phyloP scores from a whole-genome alignment of 192 early-diverging fungal genomes.

The Mortierella alpina region DNA sequence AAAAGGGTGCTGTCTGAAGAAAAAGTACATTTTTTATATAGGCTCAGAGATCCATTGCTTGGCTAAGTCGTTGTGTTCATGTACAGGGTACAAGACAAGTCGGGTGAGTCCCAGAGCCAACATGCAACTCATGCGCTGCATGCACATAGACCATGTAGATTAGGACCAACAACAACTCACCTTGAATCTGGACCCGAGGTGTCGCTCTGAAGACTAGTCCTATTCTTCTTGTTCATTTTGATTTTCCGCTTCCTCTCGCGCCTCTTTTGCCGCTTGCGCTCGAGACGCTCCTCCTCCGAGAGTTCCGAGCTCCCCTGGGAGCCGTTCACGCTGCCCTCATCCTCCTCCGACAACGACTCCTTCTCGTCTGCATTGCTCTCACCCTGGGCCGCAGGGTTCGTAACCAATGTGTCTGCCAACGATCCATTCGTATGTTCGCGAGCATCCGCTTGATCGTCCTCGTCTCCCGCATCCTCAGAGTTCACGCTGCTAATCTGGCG shows the following conservation, averaged over 20 bases:
- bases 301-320: background rate
- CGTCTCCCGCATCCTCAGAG: constrained; percentile 4
- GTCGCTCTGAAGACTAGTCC: constrained; percentile 1
- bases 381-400: background rate
- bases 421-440: background rate
- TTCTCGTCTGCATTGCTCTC: background rate
- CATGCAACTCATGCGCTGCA: no score
- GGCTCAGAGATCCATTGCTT: no score
- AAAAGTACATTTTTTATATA: no score
- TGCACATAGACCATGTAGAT: no score
- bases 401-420: background rate
- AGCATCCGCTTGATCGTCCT: background rate
- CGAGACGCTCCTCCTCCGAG: constrained; percentile 13
- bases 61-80: no score
- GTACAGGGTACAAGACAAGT: no score
- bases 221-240: constrained; percentile 48
- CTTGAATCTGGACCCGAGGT: background rate
- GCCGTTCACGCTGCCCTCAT: constrained; percentile 1
- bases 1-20: no score
- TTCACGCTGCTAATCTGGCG: constrained; percentile 14
- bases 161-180: no score
- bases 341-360: background rate
- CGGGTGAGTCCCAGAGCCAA: no score
- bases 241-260: constrained; percentile 39
- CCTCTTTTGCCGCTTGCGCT: constrained; percentile 30